Base-by-base conservation (phyloP, 106 monocot species). In the Phalaenopsis equestris region DNA sequence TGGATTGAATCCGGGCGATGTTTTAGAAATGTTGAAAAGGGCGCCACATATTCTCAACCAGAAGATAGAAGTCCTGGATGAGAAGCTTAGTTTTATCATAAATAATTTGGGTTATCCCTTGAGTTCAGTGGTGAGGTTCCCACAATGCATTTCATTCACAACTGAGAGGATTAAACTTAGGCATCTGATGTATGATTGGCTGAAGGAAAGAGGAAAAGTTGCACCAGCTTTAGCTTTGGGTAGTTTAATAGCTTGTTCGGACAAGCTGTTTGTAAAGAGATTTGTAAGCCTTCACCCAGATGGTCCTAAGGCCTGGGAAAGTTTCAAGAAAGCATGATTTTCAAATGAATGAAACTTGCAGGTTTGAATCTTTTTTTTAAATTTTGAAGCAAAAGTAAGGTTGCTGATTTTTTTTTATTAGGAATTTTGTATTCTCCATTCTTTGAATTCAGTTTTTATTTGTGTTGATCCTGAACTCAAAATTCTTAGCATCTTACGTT, bases 181-280 rank as follows among this genome's bases (percentile, higher is more conserved):
- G 86, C 90, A 90, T 77, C 80, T 86, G 70, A 87, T 95, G 95
- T 91, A 92, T 80, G 87, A 84, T 77, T 94, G 94, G 95, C 82
- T 95, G 18, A 79, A 82, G 67, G 86, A 90, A 68, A 84, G 75
- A 86, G 88, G 87, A 45, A 89, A 79, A 56, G 70, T 55, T 58
- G 67, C n/a, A 6, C 74, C 82, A 42, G 23, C 14, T 11, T 73
- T 92, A 41, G 83, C 88, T 57, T 73, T 90, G 81, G 84, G 84
- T 57, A 90, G 79, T 49, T 19, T 94, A 9, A 81, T 91, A 73
- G 77, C 90, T 45, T 82, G 42, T 72, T 86, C 94, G 19, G 90
- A 94, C 23, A 86, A 90, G 76, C 1, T 39, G 15, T 94, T 94
- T 81, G 2, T 24, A 17, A 86, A 74, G 42, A 74, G 15, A 30